These are phyloP conservation scores for Metschnikowia reukaufii DNA, from an alignment of 805 yeast genomes.

Conservation along the genomic window DNA sequence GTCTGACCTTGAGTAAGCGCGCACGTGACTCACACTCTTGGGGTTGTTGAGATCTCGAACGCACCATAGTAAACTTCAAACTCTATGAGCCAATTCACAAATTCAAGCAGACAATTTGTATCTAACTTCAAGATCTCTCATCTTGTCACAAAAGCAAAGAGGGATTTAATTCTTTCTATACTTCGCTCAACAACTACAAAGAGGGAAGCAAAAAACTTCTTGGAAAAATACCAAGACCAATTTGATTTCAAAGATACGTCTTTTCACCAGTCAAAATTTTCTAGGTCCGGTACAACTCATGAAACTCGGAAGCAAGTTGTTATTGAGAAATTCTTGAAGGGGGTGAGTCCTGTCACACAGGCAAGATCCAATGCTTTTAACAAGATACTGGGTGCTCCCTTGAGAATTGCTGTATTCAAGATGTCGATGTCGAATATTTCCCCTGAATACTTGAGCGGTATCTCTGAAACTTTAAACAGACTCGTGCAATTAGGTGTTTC, in stretches of 20 bases:
- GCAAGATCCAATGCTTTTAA: slow-evolving; percentile 24
- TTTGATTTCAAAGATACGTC: slow-evolving; percentile 29
- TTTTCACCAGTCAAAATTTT: slow-evolving; percentile 2
- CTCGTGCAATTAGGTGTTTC: slow-evolving; percentile 66
- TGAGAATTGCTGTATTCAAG: slow-evolving; percentile 58
- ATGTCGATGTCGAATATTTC: slow-evolving; percentile 42
- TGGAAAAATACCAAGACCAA: slow-evolving; percentile 63
- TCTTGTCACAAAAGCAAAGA: slow-evolving; percentile 46
- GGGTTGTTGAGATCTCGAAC: not conserved
- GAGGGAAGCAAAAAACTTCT: slow-evolving; percentile 82
- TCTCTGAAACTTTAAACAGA: slow-evolving; percentile 56
- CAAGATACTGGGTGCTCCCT: slow-evolving; percentile 41
- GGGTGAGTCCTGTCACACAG: slow-evolving; percentile 21
- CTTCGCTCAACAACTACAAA: slow-evolving; percentile 89
- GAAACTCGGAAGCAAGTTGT: slow-evolving; percentile 25
- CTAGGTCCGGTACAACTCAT: not conserved
- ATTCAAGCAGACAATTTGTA: slow-evolving; percentile 31
- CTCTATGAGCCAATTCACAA: slow-evolving; percentile 31
- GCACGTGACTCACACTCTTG: slow-evolving; percentile 14
- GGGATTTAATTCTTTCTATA: slow-evolving; percentile 78
- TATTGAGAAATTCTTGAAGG: slow-evolving; percentile 32
- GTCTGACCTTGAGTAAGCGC: slow-evolving; percentile 12
- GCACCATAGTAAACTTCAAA: not conserved
- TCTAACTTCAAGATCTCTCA: slow-evolving; percentile 38
- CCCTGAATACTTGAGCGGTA: slow-evolving; percentile 38